Percentiles rank a stretch among this genome's conserved stretches.
phyloP scores from a whole-genome alignment of 495 filamentous ascomycete species.

The Trichocladium antarcticum region DNA sequence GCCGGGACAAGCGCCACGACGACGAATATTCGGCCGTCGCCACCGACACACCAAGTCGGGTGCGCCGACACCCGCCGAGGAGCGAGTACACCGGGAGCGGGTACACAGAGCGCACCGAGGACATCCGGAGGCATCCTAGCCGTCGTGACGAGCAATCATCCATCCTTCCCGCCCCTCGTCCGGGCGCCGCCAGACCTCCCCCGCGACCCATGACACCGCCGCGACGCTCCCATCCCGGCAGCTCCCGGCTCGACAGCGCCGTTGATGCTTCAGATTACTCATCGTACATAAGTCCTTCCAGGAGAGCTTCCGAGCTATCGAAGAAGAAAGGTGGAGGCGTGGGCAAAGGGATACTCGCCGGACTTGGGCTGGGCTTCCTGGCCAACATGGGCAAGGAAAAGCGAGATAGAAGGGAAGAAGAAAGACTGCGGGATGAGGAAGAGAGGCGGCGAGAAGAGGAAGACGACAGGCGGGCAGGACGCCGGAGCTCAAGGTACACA shows the following conservation, averaged over 20 bases:
- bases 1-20: constrained; percentile 47
- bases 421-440: constrained; percentile 52
- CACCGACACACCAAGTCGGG: constrained; percentile 41
- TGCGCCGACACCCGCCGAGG: constrained; percentile 20
- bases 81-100: constrained; percentile 36
- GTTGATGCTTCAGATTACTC: constrained; percentile 40
- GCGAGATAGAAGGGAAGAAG: constrained; percentile 51
- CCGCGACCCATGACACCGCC: constrained; percentile 38
- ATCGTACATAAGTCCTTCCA: constrained; percentile 39
- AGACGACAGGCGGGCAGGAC: constrained; percentile 34
- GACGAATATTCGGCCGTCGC: constrained; percentile 48
- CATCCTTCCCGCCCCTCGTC: constrained; percentile 33
- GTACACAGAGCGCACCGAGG: constrained; percentile 37
- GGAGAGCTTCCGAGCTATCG: constrained; percentile 23
- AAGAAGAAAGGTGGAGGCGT: constrained; percentile 18
- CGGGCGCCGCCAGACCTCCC: constrained; percentile 21
- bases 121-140: constrained; percentile 28
- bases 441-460: constrained; percentile 48
- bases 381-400: constrained; percentile 53
- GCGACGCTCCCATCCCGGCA: constrained; percentile 31
- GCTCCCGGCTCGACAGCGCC: constrained; percentile 32
- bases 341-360: constrained; percentile 53
- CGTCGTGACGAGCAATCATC: constrained; percentile 22
- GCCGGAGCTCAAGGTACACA: constrained; percentile 37
- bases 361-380: constrained; percentile 54